Evolutionary conservation across 163 green algal species (phyloP).

Genomic region (Smithsoniella earleae): DNA sequence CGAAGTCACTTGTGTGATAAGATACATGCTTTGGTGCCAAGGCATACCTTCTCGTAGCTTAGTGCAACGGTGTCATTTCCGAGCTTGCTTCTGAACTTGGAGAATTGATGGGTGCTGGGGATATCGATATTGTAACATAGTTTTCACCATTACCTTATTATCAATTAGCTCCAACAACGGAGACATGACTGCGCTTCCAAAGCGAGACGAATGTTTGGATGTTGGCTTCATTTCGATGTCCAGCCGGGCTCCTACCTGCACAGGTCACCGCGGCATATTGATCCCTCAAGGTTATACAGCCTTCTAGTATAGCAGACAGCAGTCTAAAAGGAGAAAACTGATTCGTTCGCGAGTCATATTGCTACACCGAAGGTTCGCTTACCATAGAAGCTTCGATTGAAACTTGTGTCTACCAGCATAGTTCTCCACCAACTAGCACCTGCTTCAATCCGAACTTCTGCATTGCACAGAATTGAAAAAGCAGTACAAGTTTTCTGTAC

Average conservation of each 20-base stretch:
- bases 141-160: not conserved
- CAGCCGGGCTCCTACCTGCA: too few relatives aligned
- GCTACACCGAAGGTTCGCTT: too few relatives aligned
- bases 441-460: too few relatives aligned
- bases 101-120: not conserved
- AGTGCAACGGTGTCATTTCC: not conserved
- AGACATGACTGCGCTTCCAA: not conserved
- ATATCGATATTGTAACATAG: not conserved
- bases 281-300: too few relatives aligned
- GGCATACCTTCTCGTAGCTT: not conserved
- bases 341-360: too few relatives aligned
- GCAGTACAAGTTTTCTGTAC: not conserved
- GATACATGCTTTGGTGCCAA: not conserved
- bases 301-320: too few relatives aligned
- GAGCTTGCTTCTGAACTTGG: not conserved
- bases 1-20: not conserved
- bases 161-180: not conserved
- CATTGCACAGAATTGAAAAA: not conserved
- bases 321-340: too few relatives aligned
- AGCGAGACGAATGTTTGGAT: not conserved
- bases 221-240: too few relatives aligned
- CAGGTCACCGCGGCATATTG: too few relatives aligned
- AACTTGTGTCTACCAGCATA: too few relatives aligned
- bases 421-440: too few relatives aligned
- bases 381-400: too few relatives aligned